Percentiles rank a stretch among this genome's conserved stretches.
Conservation (phyloP, 2,329 filamentous ascomycete genomes). For the Xylaria sp. region DNA sequence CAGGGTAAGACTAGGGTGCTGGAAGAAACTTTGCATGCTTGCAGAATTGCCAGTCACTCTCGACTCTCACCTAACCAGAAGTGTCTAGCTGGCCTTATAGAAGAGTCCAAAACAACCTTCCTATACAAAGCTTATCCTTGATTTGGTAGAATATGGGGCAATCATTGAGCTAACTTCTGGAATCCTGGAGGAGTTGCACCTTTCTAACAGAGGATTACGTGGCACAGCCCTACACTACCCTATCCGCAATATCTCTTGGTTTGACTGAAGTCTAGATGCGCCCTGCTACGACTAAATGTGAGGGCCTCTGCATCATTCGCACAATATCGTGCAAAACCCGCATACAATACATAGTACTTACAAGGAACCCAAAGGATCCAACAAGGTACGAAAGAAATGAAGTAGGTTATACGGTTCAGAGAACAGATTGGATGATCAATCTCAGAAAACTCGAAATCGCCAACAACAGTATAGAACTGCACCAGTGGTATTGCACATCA, state of each 20-base stretch:
- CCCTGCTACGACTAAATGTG: no score
- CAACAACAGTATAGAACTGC: not conserved
- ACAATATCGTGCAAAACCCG: not conserved
- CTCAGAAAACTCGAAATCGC: no score
- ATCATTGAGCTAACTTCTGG: not conserved
- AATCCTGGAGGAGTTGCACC: not conserved
- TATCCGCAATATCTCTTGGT: not conserved
- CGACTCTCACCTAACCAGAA: no score
- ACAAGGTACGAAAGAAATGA: not conserved
- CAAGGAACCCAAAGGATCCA: not conserved
- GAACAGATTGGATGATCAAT: not conserved
- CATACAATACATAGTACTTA: no score
- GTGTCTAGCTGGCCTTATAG: no score
- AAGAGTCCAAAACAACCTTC: not conserved
- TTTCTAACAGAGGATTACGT: not conserved
- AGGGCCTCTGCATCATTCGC: not conserved
- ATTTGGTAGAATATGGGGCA: not conserved
- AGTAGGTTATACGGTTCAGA: not conserved
- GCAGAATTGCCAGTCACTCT: not conserved
- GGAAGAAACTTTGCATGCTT: not conserved
- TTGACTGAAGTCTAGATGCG: not conserved
- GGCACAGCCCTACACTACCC: conserved; percentile 4
- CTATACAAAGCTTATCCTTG: not conserved
- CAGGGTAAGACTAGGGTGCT: not conserved
- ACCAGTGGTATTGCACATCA: not conserved